These are phyloP conservation scores for Lactarius sanguifluus DNA, from an alignment of 768 basidiomycete species.

Conservation along the genomic window DNA sequence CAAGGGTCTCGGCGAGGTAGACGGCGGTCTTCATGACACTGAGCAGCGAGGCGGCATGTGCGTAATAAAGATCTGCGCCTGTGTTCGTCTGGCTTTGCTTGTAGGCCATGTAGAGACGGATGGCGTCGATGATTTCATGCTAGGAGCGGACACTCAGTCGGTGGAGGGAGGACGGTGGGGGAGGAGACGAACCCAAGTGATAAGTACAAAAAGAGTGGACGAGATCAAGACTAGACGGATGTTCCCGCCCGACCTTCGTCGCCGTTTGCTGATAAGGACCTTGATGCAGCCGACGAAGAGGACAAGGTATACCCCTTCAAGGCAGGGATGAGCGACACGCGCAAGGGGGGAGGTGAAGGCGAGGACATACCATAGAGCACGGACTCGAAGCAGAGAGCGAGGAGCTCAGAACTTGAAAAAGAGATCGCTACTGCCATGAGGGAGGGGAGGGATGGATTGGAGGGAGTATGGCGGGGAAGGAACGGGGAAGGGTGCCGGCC, in stretches of 20 bases:
- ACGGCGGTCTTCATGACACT: slow-evolving; percentile 24
- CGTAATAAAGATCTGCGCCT: slow-evolving; percentile 13
- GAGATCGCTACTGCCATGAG: slow-evolving; percentile 3
- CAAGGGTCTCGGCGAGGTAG: slow-evolving; percentile 23
- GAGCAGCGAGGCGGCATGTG: neutral
- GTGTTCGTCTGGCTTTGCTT: neutral
- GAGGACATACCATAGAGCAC: slow-evolving; percentile 19
- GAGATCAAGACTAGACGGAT: slow-evolving; percentile 21
- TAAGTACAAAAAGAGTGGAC: slow-evolving; percentile 16
- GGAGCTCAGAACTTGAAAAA: slow-evolving; percentile 22
- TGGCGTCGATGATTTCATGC: slow-evolving; percentile 17
- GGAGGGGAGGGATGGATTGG: neutral
- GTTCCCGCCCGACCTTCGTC: slow-evolving; percentile 18
- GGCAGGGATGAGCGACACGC: neutral
- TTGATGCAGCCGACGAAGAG: slow-evolving; percentile 20
- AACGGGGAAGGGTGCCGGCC: slow-evolving; percentile 16
- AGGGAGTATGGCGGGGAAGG: slow-evolving; percentile 9
- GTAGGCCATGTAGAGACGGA: slow-evolving; percentile 19
- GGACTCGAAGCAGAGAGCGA: slow-evolving; percentile 23
- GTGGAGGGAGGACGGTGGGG: too few species aligned
- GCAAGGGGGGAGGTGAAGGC: neutral
- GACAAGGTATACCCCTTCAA: slow-evolving; percentile 19
- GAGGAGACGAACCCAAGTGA: slow-evolving; percentile 22
- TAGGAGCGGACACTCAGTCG: neutral
- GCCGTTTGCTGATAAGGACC: slow-evolving; percentile 23